Evolutionary conservation across 176 grass and related monocot genomes (phyloP).

Genomic region (Rhynchospora breviuscula): DNA sequence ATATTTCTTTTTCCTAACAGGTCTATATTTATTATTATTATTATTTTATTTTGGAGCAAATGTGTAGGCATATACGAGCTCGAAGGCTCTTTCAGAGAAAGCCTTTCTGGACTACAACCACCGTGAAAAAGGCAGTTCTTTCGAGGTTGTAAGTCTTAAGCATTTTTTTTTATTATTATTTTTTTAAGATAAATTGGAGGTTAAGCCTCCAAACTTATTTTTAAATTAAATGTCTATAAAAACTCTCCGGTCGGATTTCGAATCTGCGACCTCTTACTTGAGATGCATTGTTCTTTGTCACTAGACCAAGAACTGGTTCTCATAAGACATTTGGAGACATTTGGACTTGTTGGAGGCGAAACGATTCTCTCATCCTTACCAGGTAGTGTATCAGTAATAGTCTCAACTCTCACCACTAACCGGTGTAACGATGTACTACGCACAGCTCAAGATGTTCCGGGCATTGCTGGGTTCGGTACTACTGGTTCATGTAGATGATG

Average conservation of each 20-base stretch:
- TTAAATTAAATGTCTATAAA: too few species aligned
- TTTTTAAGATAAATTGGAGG: too few species aligned
- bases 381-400: conserved; percentile 7
- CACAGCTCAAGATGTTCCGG: conserved; percentile 38
- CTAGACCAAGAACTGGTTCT: too few species aligned
- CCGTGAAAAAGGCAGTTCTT: not conserved
- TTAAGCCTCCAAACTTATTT: too few species aligned
- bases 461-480: conserved; percentile 54
- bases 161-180: too few species aligned
- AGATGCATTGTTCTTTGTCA: too few species aligned
- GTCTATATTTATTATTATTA: not conserved
- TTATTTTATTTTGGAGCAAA: not conserved
- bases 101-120: conserved; percentile 45
- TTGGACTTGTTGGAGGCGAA: conserved; percentile 42
- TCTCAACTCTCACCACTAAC: conserved; percentile 50
- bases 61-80: conserved; percentile 37
- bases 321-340: too few species aligned
- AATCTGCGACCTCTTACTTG: too few species aligned
- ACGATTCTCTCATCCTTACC: conserved; percentile 25
- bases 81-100: conserved; percentile 47
- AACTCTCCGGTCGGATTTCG: too few species aligned
- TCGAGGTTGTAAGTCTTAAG: conserved; percentile 52
- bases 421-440: not conserved
- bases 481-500: conserved; percentile 55
- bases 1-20: not conserved